phyloP scores from a whole-genome alignment of 768 basidiomycete genomes.

The Gymnopilus dilepis region DNA sequence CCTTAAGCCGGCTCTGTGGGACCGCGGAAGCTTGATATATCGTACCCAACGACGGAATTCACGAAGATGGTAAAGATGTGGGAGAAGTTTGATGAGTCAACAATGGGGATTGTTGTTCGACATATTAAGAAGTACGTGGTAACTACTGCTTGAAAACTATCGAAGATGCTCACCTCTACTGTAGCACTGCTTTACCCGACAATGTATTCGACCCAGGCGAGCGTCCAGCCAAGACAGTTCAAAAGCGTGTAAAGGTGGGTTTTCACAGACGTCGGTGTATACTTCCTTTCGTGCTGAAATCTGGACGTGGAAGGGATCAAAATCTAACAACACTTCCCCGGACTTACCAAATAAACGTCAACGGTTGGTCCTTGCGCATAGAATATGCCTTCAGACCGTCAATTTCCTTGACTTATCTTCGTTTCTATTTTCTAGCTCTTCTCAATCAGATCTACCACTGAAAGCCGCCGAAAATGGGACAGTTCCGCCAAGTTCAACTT shows the following conservation, averaged over 20 bases:
- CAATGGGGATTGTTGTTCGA: conserved; percentile 94
- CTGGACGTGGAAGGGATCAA: conserved; percentile 54
- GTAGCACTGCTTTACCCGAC: conserved; percentile 77
- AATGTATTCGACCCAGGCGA: conserved; percentile 84
- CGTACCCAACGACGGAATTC: conserved; percentile 96
- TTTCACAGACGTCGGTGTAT: conserved; percentile 12
- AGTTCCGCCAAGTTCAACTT: conserved; percentile 31
- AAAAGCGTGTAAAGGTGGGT: conserved; percentile 78
- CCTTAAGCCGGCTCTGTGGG: conserved; percentile 74
- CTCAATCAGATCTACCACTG: conserved; percentile 43
- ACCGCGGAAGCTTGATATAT: conserved; percentile 89
- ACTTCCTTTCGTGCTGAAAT: conserved; percentile 18
- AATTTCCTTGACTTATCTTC: conserved; percentile 29
- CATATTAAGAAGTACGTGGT: conserved; percentile 84
- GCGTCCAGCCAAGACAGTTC: conserved; percentile 68
- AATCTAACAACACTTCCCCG: conserved; percentile 64
- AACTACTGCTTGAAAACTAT: neutral
- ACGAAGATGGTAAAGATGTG: conserved; percentile 92
- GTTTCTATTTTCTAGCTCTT: conserved; percentile 48
- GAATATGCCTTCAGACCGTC: conserved; percentile 27
- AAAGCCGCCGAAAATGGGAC: conserved; percentile 49
- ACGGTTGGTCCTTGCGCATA: conserved; percentile 62
- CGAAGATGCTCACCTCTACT: conserved; percentile 8
- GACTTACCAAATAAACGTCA: conserved; percentile 83
- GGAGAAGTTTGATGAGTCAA: conserved; percentile 91